A percentile compares a stretch with the other conserved stretches of the same genome.
Conservation (phyloP, 2,329 filamentous ascomycete species). For the Elsinoe fawcettii region DNA sequence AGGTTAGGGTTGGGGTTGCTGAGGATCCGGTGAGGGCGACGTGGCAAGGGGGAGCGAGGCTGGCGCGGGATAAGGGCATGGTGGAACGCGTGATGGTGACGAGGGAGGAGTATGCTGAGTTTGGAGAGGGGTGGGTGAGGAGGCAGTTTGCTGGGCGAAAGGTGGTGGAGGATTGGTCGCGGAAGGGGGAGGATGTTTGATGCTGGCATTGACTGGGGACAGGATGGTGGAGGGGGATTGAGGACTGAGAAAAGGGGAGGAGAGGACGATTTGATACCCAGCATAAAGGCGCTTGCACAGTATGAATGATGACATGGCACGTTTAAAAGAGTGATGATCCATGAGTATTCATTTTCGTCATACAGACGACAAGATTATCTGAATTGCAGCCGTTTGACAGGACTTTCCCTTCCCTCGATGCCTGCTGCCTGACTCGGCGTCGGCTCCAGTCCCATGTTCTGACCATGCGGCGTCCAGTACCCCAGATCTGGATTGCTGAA, state of each 20-base stretch:
- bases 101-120: slow-evolving; percentile 81
- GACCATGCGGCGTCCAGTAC: slow-evolving; percentile 28
- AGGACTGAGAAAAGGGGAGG: background rate
- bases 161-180: slow-evolving; percentile 5
- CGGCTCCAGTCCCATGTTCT: slow-evolving; percentile 25
- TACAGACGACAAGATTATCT: slow-evolving; percentile 19
- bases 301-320: too few relatives aligned
- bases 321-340: background rate
- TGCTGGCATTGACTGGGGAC: background rate
- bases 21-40: slow-evolving; percentile 68
- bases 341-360: slow-evolving; percentile 11
- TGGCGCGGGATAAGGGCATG: slow-evolving; percentile 60
- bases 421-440: slow-evolving; percentile 25
- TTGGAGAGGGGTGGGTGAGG: slow-evolving; percentile 48
- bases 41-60: slow-evolving; percentile 75
- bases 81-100: slow-evolving; percentile 66
- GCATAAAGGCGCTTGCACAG: background rate
- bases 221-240: background rate
- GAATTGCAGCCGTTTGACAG: slow-evolving; percentile 28
- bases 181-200: background rate
- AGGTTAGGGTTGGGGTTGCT: slow-evolving; percentile 64
- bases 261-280: slow-evolving; percentile 14
- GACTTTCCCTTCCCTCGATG: slow-evolving; percentile 29
- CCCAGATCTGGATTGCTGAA: slow-evolving; percentile 26
- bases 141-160: slow-evolving; percentile 24